These are phyloP conservation scores for Podospora pseudoanserina DNA, from an alignment of 495 filamentous ascomycete species.

Conservation along the genomic window DNA sequence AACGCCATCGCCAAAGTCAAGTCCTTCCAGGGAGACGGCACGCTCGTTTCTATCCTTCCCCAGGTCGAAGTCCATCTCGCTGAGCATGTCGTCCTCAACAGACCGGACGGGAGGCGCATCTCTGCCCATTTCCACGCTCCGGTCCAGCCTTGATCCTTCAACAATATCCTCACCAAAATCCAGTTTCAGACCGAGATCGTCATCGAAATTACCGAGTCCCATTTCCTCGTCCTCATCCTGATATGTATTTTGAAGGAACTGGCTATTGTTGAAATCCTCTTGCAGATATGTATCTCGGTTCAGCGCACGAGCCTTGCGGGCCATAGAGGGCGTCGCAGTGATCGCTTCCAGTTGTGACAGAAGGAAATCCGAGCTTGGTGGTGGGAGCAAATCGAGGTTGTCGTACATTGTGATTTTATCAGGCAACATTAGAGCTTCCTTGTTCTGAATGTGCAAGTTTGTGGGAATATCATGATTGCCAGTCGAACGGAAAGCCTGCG, in stretches of 20 bases:
- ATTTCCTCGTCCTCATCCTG: slow-evolving; percentile 52
- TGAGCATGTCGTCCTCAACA: slow-evolving; percentile 69
- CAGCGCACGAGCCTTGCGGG: slow-evolving; percentile 49
- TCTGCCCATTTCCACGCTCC: slow-evolving; percentile 81
- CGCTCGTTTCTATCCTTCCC: slow-evolving; percentile 44
- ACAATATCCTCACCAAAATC: slow-evolving; percentile 59
- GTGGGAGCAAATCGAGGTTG: slow-evolving; percentile 61
- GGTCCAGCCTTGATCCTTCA: slow-evolving; percentile 45
- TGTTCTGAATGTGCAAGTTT: slow-evolving; percentile 57
- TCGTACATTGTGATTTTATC: slow-evolving; percentile 89
- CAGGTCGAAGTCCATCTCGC: slow-evolving; percentile 55
- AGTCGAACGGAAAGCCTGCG: slow-evolving; percentile 70
- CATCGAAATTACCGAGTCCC: slow-evolving; percentile 45
- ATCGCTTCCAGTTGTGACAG: slow-evolving; percentile 61
- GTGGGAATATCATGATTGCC: slow-evolving; percentile 78
- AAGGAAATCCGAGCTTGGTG: slow-evolving; percentile 71
- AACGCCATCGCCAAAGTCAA: slow-evolving; percentile 50
- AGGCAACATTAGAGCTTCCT: slow-evolving; percentile 71
- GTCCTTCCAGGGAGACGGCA: slow-evolving; percentile 42
- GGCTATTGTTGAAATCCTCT: slow-evolving; percentile 58
- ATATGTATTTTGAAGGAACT: slow-evolving; percentile 63
- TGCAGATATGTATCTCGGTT: slow-evolving; percentile 63
- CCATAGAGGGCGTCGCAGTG: slow-evolving; percentile 46
- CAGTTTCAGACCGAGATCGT: slow-evolving; percentile 56
- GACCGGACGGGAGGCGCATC: slow-evolving; percentile 64